These are phyloP conservation scores for Diaporthe nobilis DNA, from an alignment of 2,329 filamentous ascomycete species.

Conservation along the genomic window DNA sequence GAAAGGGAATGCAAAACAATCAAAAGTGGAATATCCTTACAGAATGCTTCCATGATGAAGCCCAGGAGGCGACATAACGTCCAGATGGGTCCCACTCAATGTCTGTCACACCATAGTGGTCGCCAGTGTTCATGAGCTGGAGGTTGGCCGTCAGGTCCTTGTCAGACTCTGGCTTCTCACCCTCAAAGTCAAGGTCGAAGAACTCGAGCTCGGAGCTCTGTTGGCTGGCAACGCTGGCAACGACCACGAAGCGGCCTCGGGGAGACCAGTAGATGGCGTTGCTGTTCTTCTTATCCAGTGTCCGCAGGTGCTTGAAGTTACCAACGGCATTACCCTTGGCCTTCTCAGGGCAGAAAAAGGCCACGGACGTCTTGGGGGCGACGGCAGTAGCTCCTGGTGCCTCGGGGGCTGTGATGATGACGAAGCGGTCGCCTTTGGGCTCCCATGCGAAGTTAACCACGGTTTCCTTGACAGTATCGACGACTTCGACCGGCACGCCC, in stretches of 20 bases:
- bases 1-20: constrained; percentile 35
- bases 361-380: constrained; percentile 91
- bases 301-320: constrained; percentile 97
- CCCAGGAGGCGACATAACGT: constrained; percentile 93
- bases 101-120: constrained; percentile 98
- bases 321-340: constrained; percentile 83
- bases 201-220: constrained; percentile 98
- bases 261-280: constrained; percentile 99
- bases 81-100: constrained; percentile 98
- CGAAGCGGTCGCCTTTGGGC: constrained; percentile 96
- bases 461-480: constrained; percentile 97
- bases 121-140: constrained; percentile 91
- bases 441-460: constrained; percentile 99
- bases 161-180: constrained; percentile 92
- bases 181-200: constrained; percentile 97
- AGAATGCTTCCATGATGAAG: constrained; percentile 94
- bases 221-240: constrained; percentile 92
- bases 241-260: constrained; percentile 92
- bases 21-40: constrained; percentile 69
- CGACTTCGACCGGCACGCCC: constrained; percentile 97
- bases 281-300: constrained; percentile 98
- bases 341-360: constrained; percentile 98
- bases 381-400: constrained; percentile 83
- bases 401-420: constrained; percentile 95
- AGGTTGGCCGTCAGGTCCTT: constrained; percentile 96